Evolutionary conservation across 805 yeast species (phyloP), one percentile per base, ranked within the genome.

Genomic region (Zygosaccharomyces kombuchaensis): DNA sequence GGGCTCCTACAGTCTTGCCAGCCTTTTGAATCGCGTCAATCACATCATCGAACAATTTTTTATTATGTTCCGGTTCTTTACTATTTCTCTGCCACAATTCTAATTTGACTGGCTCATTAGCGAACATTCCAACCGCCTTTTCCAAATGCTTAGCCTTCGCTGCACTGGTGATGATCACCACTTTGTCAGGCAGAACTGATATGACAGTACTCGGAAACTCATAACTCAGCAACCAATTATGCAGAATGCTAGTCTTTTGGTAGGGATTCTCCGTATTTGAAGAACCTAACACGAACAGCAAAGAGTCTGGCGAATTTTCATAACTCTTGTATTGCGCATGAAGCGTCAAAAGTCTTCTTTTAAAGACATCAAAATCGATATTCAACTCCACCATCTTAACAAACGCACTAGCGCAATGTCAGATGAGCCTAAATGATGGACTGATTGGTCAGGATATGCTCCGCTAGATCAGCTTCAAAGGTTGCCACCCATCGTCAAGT

Each of bases 141-240:
- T 50, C 43, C 54, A 91, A 70, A 69, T 89, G 84, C 63, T 82
- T 87, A 34, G 95, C 88, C 67, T 91, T 91, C 6, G 87, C 87
- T 40, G 81, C 83, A 25, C 91, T 82, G 0, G 97, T 90, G 47
- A 90, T 73, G 44, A 91, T 70, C 3, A 80, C 65, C 31, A 80
- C 70, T 53, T 78, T 80, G 31, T 76, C 77, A 44, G 75, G 73
- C 2, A 85, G 76, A 47, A 90, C 68, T 41, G 75, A 79, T 43
- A 91, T 67, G 25, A 81, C 81, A 1, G 97, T 89, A 41, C 93
- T 93, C n/a, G 96, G 95, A 61, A 91, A 91, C 63, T 93, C 98
- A 63, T 90, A 91, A 3, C 97, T 96, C 40, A 91, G 69, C 44
- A 91, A 70, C 98, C 98, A 91, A 43, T 81, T 84, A 63, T 90